A percentile compares a stretch with the other conserved stretches of the same genome.
phyloP scores from a whole-genome alignment of 139 green algal species.

The Asterochloris erici region DNA sequence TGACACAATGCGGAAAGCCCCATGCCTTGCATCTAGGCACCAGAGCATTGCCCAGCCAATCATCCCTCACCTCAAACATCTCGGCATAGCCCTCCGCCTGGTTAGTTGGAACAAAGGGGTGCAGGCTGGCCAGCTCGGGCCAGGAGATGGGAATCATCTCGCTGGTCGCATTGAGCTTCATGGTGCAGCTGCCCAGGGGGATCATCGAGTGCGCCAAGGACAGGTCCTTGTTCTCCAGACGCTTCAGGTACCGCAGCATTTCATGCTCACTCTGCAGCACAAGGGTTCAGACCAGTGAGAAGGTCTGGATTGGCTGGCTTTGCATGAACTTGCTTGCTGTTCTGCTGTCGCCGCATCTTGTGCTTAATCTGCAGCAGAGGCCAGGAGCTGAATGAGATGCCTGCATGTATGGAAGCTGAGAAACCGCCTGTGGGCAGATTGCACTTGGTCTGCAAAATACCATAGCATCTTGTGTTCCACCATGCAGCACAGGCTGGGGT shows the following conservation, averaged over 20 bases:
- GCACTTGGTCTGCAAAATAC: too few species aligned
- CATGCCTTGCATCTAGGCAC: too few species aligned
- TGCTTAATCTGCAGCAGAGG: too few species aligned
- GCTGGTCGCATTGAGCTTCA: conserved; percentile 99
- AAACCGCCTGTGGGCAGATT: too few species aligned
- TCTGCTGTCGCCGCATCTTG: too few species aligned
- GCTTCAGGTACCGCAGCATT: conserved; percentile 94
- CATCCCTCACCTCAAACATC: conserved; percentile 79
- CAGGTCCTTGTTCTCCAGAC: conserved; percentile 96
- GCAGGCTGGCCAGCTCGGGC: conserved; percentile 94
- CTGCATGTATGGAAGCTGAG: conserved; percentile 31
- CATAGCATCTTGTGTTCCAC: too few species aligned
- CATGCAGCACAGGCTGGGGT: too few species aligned
- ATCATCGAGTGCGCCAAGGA: conserved; percentile 97
- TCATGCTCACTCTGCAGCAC: conserved; percentile 70
- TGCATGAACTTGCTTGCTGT: too few species aligned
- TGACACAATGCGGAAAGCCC: too few species aligned
- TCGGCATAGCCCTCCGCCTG: conserved; percentile 88
- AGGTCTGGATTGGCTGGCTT: too few species aligned
- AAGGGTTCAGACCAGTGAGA: too few species aligned
- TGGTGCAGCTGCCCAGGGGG: conserved; percentile 96
- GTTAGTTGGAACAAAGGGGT: conserved; percentile 91
- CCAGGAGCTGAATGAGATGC: too few species aligned
- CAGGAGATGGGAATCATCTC: conserved; percentile 99
- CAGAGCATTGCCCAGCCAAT: not conserved